Evolutionary conservation across 169 alveolate genomes (phyloP), one percentile per base, ranked within the genome.

Genomic region (Babesia caballi): DNA sequence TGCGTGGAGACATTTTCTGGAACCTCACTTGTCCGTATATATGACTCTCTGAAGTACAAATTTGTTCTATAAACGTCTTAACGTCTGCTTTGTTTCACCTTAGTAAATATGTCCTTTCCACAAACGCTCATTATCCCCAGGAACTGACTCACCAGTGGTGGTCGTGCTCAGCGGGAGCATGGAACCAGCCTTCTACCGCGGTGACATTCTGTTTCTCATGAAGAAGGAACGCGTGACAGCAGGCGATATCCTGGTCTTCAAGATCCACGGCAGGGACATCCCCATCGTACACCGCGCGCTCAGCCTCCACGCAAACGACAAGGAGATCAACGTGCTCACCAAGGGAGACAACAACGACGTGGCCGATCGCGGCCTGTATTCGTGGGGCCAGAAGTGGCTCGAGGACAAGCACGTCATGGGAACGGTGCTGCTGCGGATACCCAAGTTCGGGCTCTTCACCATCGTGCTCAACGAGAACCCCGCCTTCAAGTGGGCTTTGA

Each of bases 101-200:
- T 38, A 12, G 46, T n/a, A n/a, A n/a, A n/a, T n/a, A n/a, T n/a
- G n/a, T n/a, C n/a, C n/a, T n/a, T n/a, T n/a, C n/a, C n/a, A 6
- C 28, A 17, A 5, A 47, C 42, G 12, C 35, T 57, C 27, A 38
- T 42, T n/a, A 44, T 53, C 36, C 30, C 53, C 92, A 72, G 85
- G 87, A 15, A 89, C 95, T 33, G 98, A 95, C 51, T 83, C 94
- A 19, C 98, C 98, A 21, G 91, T 95, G 17, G 98, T 95, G 27
- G 98, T 95, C n/a, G 98, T 95, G 8, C 84, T 95, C 32, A 91
- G 93, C 58, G 98, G 97, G 19, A 89, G 95, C 66, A 95, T 95
- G 98, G 98, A 93, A 67, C 97, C 98, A 7, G 91, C 95, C n/a
- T 93, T 90, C 73, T 89, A 88, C 85, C 82, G 98, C 69, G 98